Evolutionary conservation across 148 eudicot species (phyloP).

Genomic region (Mesembryanthemum crystallinum): DNA sequence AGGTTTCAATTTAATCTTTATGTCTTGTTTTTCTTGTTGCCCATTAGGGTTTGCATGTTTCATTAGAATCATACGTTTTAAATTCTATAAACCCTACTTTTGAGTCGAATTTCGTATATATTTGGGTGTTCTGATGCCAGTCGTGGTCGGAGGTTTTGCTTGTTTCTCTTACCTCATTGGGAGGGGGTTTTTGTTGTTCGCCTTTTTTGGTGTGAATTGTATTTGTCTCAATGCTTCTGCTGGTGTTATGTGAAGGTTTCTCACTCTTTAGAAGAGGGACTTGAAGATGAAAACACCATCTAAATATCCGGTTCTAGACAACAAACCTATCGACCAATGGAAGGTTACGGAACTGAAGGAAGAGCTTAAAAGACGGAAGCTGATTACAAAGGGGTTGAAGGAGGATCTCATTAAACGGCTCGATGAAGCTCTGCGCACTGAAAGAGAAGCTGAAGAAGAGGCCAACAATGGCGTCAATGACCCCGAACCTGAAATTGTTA

Average conservation of each 20-base stretch:
- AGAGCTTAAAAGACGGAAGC: constrained; percentile 79
- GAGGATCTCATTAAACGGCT: constrained; percentile 69
- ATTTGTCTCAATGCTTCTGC: not conserved
- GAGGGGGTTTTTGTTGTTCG: too few species aligned
- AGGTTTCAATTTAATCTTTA: not conserved
- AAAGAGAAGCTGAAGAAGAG: constrained; percentile 35
- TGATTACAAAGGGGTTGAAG: constrained; percentile 74
- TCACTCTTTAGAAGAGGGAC: not conserved
- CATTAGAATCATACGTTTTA: too few species aligned
- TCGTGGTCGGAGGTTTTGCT: not conserved
- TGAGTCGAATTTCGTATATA: too few species aligned
- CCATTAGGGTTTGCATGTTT: constrained; percentile 17
- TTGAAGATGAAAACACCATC: constrained; percentile 38
- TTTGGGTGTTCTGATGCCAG: too few species aligned
- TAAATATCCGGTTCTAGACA: constrained; percentile 56
- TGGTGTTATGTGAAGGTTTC: not conserved
- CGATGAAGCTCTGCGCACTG: constrained; percentile 63
- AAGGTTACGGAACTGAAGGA: constrained; percentile 89
- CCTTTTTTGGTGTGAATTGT: not conserved
- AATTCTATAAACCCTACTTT: too few species aligned
- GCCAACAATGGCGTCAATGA: constrained; percentile 29
- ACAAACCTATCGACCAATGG: constrained; percentile 84
- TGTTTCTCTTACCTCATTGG: too few species aligned
- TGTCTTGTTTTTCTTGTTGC: not conserved
- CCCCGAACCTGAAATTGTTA: constrained; percentile 22